A percentile compares a stretch with the other conserved stretches of the same genome.
phyloP scores from a whole-genome alignment of 768 basidiomycete species.

The Phylloporus arenicola region DNA sequence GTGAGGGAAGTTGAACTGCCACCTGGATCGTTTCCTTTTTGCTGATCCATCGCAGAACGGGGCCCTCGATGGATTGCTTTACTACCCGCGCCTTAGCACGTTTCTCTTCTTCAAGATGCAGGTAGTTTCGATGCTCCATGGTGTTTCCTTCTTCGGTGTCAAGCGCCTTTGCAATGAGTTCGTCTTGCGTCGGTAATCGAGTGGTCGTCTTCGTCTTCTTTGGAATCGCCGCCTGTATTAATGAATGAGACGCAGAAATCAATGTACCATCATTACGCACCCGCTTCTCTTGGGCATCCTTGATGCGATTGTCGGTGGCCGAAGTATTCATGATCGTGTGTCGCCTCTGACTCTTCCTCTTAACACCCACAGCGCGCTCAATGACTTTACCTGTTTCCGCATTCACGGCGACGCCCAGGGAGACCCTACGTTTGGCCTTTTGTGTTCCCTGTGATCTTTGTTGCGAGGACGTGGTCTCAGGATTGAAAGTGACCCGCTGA shows the following conservation, averaged over 20 bases:
- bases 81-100: slow-evolving; percentile 58
- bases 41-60: slow-evolving; percentile 69
- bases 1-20: slow-evolving; percentile 17
- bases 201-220: slow-evolving; percentile 54
- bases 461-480: slow-evolving; percentile 35
- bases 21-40: slow-evolving; percentile 54
- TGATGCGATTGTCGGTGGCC: slow-evolving; percentile 59
- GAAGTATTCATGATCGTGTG: slow-evolving; percentile 70
- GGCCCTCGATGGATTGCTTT: slow-evolving; percentile 57
- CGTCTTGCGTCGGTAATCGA: slow-evolving; percentile 67
- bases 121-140: slow-evolving; percentile 70
- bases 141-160: slow-evolving; percentile 87
- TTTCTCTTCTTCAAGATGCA: slow-evolving; percentile 77
- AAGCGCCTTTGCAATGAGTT: slow-evolving; percentile 75
- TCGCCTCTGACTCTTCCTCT: slow-evolving; percentile 57
- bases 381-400: slow-evolving; percentile 59
- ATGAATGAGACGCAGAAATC: neutral
- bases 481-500: slow-evolving; percentile 64
- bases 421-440: slow-evolving; percentile 44
- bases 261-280: slow-evolving; percentile 28
- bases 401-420: slow-evolving; percentile 49
- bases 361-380: slow-evolving; percentile 25
- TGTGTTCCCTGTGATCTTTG: slow-evolving; percentile 20
- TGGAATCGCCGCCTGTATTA: slow-evolving; percentile 48
- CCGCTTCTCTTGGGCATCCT: slow-evolving; percentile 58